These are phyloP conservation scores for Asparagopsis taxiformis DNA, from an alignment of 31 red algal species.

Conservation along the genomic window DNA sequence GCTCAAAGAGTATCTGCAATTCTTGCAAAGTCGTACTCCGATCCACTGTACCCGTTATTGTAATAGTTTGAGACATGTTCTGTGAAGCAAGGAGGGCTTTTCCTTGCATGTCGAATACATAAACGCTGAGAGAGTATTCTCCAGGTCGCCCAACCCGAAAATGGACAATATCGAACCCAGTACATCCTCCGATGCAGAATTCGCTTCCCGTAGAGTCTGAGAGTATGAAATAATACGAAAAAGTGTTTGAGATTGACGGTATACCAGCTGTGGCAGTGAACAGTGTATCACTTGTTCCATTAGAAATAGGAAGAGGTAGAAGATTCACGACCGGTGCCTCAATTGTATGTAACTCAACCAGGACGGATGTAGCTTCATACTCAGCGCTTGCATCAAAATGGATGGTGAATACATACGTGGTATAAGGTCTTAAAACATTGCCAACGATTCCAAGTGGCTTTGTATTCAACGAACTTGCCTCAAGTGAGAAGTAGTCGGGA, in stretches of 20 bases:
- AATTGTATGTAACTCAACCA: constrained; percentile 38
- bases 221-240: constrained; percentile 71
- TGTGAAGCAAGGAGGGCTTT: constrained; percentile 43
- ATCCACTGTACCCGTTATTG: constrained; percentile 17
- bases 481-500: constrained; percentile 48
- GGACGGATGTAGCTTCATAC: constrained; percentile 40
- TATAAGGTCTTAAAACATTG: constrained; percentile 29
- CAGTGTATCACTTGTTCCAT: constrained; percentile 40
- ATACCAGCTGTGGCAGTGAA: constrained; percentile 63
- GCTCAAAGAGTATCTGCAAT: constrained; percentile 42
- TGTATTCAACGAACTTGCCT: constrained; percentile 45
- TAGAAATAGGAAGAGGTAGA: constrained; percentile 25
- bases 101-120: constrained; percentile 69
- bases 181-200: constrained; percentile 71
- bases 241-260: constrained; percentile 20
- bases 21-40: constrained; percentile 7
- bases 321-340: constrained; percentile 48
- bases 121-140: constrained; percentile 42
- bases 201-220: constrained; percentile 29
- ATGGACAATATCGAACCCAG: constrained; percentile 56
- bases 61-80: constrained; percentile 36
- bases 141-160: constrained; percentile 56
- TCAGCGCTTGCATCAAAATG: constrained; percentile 41
- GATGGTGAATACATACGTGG: constrained; percentile 56
- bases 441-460: constrained; percentile 64